Base-by-base conservation (phyloP, 2,329 filamentous ascomycete genomes). In the Cryphonectria radicalis region DNA sequence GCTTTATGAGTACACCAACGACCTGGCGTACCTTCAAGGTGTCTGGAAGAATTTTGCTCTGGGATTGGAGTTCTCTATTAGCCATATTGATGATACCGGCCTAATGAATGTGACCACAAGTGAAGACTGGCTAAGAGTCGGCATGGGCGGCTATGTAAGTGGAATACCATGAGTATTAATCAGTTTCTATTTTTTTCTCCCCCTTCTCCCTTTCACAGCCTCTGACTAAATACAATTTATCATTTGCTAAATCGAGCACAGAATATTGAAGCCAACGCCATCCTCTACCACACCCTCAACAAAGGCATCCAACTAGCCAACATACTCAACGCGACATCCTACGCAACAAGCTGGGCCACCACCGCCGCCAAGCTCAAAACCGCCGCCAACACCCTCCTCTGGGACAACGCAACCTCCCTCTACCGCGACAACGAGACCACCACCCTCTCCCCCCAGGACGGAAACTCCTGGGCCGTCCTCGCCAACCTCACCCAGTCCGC, bases 1-100 rank as follows among this genome's bases (percentile, higher is more conserved):
- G 68, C 90, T 89, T 74, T 81, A 87, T 55, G 79, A 89, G 2
- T 89, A 84, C 74, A 86, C 86, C 1, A 84, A 85, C 32, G 86
- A 90, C 70, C 78, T 82, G 7, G 77, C 76, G 0, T 89, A 86
- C 66, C 75, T 89, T 7, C 72, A 75, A 7, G 67, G 74, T 5
- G 83, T 84, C 35, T 89, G 87, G 87, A 73, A 78, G 0, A 81
- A 80, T 3, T 88, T 89, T 73, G 75, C 82, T 5, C 76, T 77
- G 13, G 87, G 84, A 0, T 84, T 89, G 80, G 67, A 80, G 2
- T 79, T 83, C n/a, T 80, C 68, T 73, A 77, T 70, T 70, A 78
- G 62, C 64, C 79, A 76, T 73, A 79, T 78, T 65, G 79, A 79
- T 71, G 77, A 65, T 35, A 76, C 72, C 71, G 85, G 83, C n/a